Conservation (phyloP, 306 rosid genomes). For the Cajanus cajan region DNA sequence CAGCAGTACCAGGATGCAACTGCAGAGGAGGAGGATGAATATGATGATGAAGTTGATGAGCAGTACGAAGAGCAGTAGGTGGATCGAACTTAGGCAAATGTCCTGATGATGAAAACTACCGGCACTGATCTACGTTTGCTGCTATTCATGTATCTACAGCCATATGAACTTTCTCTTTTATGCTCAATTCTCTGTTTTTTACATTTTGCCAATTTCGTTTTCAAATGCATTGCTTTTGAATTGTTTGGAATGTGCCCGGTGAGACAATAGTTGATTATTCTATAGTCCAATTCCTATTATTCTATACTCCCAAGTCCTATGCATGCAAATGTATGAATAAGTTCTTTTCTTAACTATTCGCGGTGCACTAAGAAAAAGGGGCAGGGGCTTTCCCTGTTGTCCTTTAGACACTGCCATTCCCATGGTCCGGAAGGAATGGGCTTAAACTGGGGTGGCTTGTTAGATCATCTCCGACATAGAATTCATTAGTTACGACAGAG, state of each 20-base stretch:
- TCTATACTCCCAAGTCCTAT: conserved; percentile 15
- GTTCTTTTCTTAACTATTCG: conserved; percentile 9
- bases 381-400: background rate
- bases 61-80: conserved; percentile 28
- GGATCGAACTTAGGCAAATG: conserved; percentile 3
- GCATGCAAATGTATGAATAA: conserved; percentile 19
- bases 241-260: conserved; percentile 33
- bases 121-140: background rate
- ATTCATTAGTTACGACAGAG: no score
- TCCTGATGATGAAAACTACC: background rate
- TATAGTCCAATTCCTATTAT: background rate
- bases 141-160: conserved; percentile 29
- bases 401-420: background rate
- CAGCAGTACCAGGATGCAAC: conserved; percentile 96
- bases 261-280: conserved; percentile 31
- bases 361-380: background rate
- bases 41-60: conserved; percentile 59
- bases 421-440: no score
- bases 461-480: no score
- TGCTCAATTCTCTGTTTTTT: conserved; percentile 18
- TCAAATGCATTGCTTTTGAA: conserved; percentile 5
- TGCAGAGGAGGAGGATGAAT: conserved; percentile 74
- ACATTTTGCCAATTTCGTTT: conserved; percentile 29
- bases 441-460: no score
- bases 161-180: conserved; percentile 9